phyloP scores from a whole-genome alignment of 768 basidiomycete genomes.

The Pseudohyphozyma bogoriensis region DNA sequence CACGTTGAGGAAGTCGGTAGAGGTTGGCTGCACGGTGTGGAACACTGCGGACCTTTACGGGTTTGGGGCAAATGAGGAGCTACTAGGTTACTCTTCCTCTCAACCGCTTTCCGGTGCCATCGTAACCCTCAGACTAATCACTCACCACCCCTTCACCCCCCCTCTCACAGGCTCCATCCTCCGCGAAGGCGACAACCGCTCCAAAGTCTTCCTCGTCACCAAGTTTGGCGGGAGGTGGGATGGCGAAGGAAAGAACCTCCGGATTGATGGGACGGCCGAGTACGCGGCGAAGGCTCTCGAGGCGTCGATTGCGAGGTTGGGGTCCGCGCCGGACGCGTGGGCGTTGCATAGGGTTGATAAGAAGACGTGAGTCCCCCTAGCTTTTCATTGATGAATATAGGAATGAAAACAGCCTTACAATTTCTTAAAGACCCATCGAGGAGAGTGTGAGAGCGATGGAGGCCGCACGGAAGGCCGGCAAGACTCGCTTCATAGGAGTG shows the following conservation, averaged over 20 bases:
- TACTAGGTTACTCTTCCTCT: background rate
- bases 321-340: background rate
- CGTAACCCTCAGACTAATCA: background rate
- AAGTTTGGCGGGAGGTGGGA: background rate
- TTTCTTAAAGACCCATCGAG: constrained; percentile 14
- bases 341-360: background rate
- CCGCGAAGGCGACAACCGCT: background rate
- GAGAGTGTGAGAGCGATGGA: constrained; percentile 40
- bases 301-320: background rate
- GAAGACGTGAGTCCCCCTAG: background rate
- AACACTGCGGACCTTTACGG: background rate
- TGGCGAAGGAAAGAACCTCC: no score
- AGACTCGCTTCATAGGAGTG: constrained; percentile 53
- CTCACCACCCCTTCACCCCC: no score
- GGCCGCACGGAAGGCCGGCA: constrained; percentile 47
- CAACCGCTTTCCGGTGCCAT: background rate
- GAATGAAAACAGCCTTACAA: no score
- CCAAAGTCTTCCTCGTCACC: constrained; percentile 2
- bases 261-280: background rate
- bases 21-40: background rate
- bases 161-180: background rate
- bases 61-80: background rate
- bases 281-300: background rate
- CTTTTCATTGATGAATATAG: no score
- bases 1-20: no score